phyloP scores from a whole-genome alignment of 1,284 basidiomycete species.

The Omphalotus olearius region DNA sequence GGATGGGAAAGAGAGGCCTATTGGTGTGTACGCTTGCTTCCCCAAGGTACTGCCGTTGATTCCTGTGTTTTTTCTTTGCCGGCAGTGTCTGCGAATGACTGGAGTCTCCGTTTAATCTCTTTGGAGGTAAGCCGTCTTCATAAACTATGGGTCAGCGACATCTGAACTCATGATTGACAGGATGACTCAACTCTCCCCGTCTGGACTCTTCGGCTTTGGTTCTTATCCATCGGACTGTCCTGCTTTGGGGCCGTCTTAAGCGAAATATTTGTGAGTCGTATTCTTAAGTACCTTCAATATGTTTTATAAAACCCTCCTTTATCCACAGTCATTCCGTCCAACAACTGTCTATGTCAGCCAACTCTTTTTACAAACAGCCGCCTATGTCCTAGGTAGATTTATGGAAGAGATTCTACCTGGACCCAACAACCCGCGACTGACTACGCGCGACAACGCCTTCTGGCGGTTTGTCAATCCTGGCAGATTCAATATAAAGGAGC shows the following conservation, averaged over 20 bases:
- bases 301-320: not conserved
- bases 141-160: constrained; percentile 22
- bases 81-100: constrained; percentile 12
- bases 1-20: constrained; percentile 31
- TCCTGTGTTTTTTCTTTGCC: not conserved
- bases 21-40: constrained; percentile 19
- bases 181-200: constrained; percentile 47
- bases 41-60: not conserved
- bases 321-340: constrained; percentile 25
- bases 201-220: constrained; percentile 39
- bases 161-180: constrained; percentile 33
- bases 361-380: constrained; percentile 44
- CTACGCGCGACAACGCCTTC: constrained; percentile 25
- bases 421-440: constrained; percentile 24
- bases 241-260: constrained; percentile 42
- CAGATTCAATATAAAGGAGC: constrained; percentile 60
- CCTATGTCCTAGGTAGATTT: constrained; percentile 24
- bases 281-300: not conserved
- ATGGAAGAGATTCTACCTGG: constrained; percentile 33
- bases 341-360: constrained; percentile 43
- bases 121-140: constrained; percentile 5
- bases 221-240: constrained; percentile 40
- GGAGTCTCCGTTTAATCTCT: constrained; percentile 13
- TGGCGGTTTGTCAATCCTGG: constrained; percentile 33
- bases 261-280: constrained; percentile 36